phyloP scores from a whole-genome alignment of 2,329 filamentous ascomycete genomes.

The Phaeosphaeria sp. region DNA sequence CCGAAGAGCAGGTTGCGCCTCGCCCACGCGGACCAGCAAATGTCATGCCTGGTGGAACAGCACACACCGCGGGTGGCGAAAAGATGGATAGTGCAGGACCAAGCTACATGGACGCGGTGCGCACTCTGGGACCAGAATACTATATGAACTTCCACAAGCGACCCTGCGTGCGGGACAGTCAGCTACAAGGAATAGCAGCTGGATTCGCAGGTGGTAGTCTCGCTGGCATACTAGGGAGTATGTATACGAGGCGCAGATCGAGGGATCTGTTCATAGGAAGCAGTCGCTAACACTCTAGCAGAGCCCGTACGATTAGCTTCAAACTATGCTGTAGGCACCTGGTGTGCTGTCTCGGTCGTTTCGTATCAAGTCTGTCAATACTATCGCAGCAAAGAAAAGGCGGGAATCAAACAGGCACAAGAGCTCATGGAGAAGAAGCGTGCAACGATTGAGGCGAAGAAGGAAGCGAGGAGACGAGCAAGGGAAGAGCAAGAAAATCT shows the following conservation, averaged over 20 bases:
- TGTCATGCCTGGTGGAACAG: slow-evolving; percentile 60
- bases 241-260: slow-evolving; percentile 26
- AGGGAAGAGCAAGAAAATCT: slow-evolving; percentile 51
- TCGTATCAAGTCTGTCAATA: slow-evolving; percentile 88
- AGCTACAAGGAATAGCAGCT: slow-evolving; percentile 81
- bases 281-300: slow-evolving; percentile 36
- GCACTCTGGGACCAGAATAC: slow-evolving; percentile 71
- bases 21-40: slow-evolving; percentile 40
- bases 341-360: slow-evolving; percentile 70
- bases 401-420: slow-evolving; percentile 83
- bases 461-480: slow-evolving; percentile 51
- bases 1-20: slow-evolving; percentile 24
- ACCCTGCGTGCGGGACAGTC: slow-evolving; percentile 82
- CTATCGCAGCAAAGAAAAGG: slow-evolving; percentile 73
- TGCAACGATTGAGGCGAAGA: slow-evolving; percentile 53
- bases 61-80: slow-evolving; percentile 66
- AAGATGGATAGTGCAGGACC: slow-evolving; percentile 42
- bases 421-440: slow-evolving; percentile 81
- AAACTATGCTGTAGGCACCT: slow-evolving; percentile 86
- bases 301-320: slow-evolving; percentile 70
- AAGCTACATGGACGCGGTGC: slow-evolving; percentile 65
- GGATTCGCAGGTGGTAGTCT: slow-evolving; percentile 79
- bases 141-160: slow-evolving; percentile 75
- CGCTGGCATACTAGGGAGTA: slow-evolving; percentile 78
- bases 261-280: not conserved